Conservation (phyloP, 164 flowering plant genomes). For the Nymphaea colorata region DNA sequence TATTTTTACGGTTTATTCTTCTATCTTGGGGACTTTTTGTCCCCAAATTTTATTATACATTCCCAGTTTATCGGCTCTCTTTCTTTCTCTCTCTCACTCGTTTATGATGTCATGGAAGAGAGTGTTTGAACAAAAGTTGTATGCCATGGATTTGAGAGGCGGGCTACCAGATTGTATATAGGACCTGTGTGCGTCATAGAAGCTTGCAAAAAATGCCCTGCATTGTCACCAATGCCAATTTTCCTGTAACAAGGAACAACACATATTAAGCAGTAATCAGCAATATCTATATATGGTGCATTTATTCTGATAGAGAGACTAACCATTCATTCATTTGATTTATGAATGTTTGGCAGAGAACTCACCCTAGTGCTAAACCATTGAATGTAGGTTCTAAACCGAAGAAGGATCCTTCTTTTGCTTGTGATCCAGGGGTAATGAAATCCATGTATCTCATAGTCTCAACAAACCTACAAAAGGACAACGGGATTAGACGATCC, state of each 20-base stretch:
- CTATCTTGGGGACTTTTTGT: no score
- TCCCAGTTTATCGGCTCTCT: no score
- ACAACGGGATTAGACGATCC: neutral
- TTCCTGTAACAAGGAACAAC: slow-evolving; percentile 29
- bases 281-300: neutral
- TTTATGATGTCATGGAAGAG: slow-evolving; percentile 8
- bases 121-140: slow-evolving; percentile 64
- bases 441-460: slow-evolving; percentile 93
- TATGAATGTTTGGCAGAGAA: slow-evolving; percentile 46
- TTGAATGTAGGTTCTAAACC: slow-evolving; percentile 81
- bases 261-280: neutral
- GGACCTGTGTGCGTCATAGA: slow-evolving; percentile 72
- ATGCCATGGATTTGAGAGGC: slow-evolving; percentile 85
- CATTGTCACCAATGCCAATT: slow-evolving; percentile 88
- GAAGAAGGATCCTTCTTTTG: slow-evolving; percentile 61
- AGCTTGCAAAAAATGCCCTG: slow-evolving; percentile 75
- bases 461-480: slow-evolving; percentile 56
- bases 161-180: slow-evolving; percentile 60
- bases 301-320: neutral
- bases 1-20: no score
- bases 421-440: slow-evolving; percentile 77
- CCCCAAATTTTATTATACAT: no score
- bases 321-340: slow-evolving; percentile 67
- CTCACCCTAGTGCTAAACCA: slow-evolving; percentile 84
- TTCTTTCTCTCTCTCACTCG: no score